A percentile compares a stretch with the other conserved stretches of the same genome.
phyloP scores from a whole-genome alignment of 495 filamentous ascomycete species.

The Bryoglossum gracile region DNA sequence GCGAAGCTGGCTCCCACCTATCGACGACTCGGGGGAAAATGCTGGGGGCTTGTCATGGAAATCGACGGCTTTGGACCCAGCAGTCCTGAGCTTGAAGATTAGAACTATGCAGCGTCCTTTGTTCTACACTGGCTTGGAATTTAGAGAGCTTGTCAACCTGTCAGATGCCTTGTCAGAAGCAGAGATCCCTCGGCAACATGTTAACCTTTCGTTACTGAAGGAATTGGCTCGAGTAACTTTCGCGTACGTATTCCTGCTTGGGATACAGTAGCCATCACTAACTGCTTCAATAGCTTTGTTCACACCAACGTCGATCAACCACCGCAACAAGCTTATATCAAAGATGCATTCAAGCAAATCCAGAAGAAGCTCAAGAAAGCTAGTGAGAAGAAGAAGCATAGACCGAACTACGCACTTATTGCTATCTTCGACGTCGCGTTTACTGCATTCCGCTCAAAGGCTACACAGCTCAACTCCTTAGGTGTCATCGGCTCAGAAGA shows the following conservation, averaged over 20 bases:
- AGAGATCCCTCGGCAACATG: conserved; percentile 6
- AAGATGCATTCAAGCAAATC: conserved; percentile 22
- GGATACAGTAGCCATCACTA: neutral
- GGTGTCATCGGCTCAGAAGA: conserved; percentile 7
- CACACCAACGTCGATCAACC: conserved; percentile 26
- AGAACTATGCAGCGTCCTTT: conserved; percentile 41
- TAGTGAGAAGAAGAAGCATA: conserved; percentile 14
- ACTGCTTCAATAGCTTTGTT: conserved; percentile 25
- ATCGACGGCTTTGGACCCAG: conserved; percentile 8
- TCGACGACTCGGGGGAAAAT: neutral
- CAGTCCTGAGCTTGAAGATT: conserved; percentile 37
- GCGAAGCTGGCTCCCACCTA: conserved; percentile 14
- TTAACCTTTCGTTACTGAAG: conserved; percentile 24
- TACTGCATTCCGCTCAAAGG: conserved; percentile 1
- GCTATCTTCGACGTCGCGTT: conserved; percentile 14
- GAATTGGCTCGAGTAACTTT: conserved; percentile 27
- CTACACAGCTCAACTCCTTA: neutral
- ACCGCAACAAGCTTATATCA: conserved; percentile 30
- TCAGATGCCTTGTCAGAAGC: conserved; percentile 18
- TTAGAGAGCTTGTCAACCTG: conserved; percentile 29
- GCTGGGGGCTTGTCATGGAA: neutral
- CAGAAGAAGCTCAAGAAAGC: conserved; percentile 22
- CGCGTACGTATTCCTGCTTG: conserved; percentile 19
- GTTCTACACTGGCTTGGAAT: conserved; percentile 34
- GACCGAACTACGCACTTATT: conserved; percentile 7